Base-by-base conservation (phyloP, 2,329 filamentous ascomycete genomes). In the Hymenoscyphus fraxineus region DNA sequence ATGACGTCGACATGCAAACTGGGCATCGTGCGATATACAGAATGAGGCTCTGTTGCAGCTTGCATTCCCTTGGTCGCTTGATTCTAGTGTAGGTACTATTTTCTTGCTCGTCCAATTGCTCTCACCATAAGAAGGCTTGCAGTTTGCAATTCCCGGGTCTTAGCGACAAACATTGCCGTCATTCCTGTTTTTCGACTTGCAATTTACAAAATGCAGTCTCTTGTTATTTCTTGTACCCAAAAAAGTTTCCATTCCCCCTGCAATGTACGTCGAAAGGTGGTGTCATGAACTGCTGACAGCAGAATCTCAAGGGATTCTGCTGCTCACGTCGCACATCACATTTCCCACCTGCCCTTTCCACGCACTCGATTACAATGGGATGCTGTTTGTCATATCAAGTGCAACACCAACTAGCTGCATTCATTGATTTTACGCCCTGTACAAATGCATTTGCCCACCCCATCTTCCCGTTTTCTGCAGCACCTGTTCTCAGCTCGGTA, bases 401-500 rank as follows among this genome's bases (percentile, higher is more conserved):
- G 44, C n/a, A 19, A 47, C 44, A 47, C 44, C 44, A 47, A 51
- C 44, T 7, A 7, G n/a, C 9, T 19, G 19, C 44, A 19, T 51
- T 51, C 7, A 51, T 51, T 51, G n/a, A n/a, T 22, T 51, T 51
- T 10, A 22, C n/a, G n/a, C 44, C 7, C 19, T n/a, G 44, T 19
- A 47, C 9, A 47, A 10, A 47, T 47, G 44, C 44, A 47, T 47
- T 47, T 47, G 16, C 44, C 44, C 44, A 9, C 16, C n/a, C n/a
- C n/a, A 51, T 51, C 35, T 35, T 35, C 35, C 35, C 35, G 6
- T 35, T 35, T 35, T 51, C 44, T 27, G 12, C n/a, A 51, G 44
- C 19, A 54, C 47, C 19, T 27, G 22, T 54, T 35, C 13, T 61
- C 63, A 61, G 59, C 63, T 64, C 63, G 63, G 19, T 13, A 64